Base-by-base conservation (phyloP, 225 moss, liverwort and hornwort genomes). In the Rhytidiadelphus loreus region DNA sequence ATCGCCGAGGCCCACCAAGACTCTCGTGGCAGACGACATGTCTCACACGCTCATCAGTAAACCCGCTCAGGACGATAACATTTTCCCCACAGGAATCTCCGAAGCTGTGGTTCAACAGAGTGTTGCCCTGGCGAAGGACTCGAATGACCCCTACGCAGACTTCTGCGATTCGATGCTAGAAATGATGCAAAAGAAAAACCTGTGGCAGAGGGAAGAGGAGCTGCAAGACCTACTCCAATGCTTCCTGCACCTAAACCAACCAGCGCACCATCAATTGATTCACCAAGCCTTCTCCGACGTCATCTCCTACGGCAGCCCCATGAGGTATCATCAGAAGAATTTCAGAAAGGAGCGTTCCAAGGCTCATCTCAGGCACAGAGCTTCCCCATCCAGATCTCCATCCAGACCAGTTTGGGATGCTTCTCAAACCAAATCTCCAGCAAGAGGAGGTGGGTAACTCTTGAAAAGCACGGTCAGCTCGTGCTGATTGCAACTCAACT, bases 161-260 rank as follows among this genome's bases (percentile, higher is more conserved):
- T 94, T 94, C 86, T 87, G 92, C 55, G 90, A 94, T 62, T 94
- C 92, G 33, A 92, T 94, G 94, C 82, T 89, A 66, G 94, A 94
- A 91, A 94, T 94, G 94, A 91, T 94, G 91, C 76, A 88, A 66
- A 92, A 92, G 87, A 94, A 92, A 85, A 90, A 92, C 58, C 68
- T 91, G 37, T 91, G 91, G 86, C 90, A 88, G 73, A 71, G 78
- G 72, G 81, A 89, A 70, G 92, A 87, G 60, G 92, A 94, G 81
- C 87, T 91, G 52, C 91, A 94, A 83, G 94, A 91, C 59, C 87
- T 94, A 66, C 90, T 94, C 63, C 91, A 94, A 59, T 94, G 94
- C 72, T 94, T 92, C 74, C 85, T 94, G 73, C 89, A 91, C 84
- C 86, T 94, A 43, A 94, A 94, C 73, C 91, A 91, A 79, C 94